Evolutionary conservation across 257 asterid genomes (phyloP).

Genomic region (Jasminum sambac): DNA sequence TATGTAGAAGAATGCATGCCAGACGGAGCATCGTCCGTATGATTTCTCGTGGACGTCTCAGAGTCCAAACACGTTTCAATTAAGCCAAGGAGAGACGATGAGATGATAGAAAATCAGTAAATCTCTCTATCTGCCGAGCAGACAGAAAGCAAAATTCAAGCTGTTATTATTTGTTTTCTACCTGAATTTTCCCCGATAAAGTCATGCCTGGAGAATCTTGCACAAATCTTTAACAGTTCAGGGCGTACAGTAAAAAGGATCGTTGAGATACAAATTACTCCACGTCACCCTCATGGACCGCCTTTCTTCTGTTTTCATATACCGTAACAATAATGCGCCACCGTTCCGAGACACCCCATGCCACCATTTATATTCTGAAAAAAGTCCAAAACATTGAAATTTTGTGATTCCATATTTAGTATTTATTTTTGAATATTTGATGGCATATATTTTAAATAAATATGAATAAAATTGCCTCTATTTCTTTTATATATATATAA

Average conservation of each 20-base stretch:
- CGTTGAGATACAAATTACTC: not conserved
- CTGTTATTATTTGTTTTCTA: constrained; percentile 40
- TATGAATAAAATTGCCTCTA: too few relatives aligned
- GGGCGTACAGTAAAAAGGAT: constrained; percentile 3
- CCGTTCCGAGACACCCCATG: not conserved
- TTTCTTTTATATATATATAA: too few relatives aligned
- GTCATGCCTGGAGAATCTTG: constrained; percentile 54
- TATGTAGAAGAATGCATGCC: too few relatives aligned
- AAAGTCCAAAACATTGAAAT: too few relatives aligned
- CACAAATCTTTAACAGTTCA: constrained; percentile 48
- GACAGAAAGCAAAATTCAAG: constrained; percentile 46
- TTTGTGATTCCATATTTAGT: too few relatives aligned
- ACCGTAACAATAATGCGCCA: not conserved
- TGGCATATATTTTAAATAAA: too few relatives aligned
- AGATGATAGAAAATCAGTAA: not conserved
- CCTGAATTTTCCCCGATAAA: constrained; percentile 38
- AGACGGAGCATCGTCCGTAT: too few relatives aligned
- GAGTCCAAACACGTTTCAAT: too few relatives aligned
- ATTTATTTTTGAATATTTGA: too few relatives aligned
- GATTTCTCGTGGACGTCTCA: too few relatives aligned
- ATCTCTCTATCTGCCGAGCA: constrained; percentile 23
- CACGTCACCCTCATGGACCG: constrained; percentile 22
- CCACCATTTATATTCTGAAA: not conserved
- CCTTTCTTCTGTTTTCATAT: constrained; percentile 8
- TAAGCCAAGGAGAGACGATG: too few relatives aligned